Base-by-base conservation (phyloP, 202 grass and related monocot genomes). In the Brachypodium distachyon region DNA sequence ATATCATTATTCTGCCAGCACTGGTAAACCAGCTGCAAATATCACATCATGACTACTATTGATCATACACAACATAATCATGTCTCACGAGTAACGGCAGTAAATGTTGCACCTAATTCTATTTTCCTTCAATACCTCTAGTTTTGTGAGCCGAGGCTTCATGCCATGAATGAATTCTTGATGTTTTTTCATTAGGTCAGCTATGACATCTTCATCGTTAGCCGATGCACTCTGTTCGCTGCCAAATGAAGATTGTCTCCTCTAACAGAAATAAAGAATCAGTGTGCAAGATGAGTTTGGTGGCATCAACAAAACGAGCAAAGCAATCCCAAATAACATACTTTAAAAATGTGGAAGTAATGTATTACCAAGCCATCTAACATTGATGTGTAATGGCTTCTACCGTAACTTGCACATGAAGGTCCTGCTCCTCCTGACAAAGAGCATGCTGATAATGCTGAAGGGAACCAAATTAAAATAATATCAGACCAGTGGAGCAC, bases 1-100 rank as follows among this genome's bases (percentile, higher is more conserved):
- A 88, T 46, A 79, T 97, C 88, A 72, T 92, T 90, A 85, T 75
- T 85, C 63, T 81, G 53, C 95, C 95, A 98, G 86, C 58, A 88
- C 48, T 41, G 61, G 80, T 87, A 87, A 47, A 92, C 77, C 52
- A 87, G 74, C 87, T 93, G 76, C 54, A 93, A 84, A 77, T 69
- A 76, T 59, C 27, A 80, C 32, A 78, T 29, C 29, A n/a, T 7
- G 17, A 79, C 27, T 73, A 36, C 16, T 40, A 29, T 64, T 53
- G 72, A 42, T 39, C 3, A 50, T 44, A 50, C 49, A 19, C n/a
- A 55, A 70, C 11, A 82, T 66, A 27, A 66, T 51, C 7, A 19
- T 23, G 67, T 40, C 50, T 42, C 13, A 76, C 3, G 54, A 67
- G 23, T 67, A 22, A 29, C 9, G 10, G 2, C 48, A 82, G 42